Base-by-base conservation (phyloP, 1,284 basidiomycete genomes). In the Leucoagaricus sp. region DNA sequence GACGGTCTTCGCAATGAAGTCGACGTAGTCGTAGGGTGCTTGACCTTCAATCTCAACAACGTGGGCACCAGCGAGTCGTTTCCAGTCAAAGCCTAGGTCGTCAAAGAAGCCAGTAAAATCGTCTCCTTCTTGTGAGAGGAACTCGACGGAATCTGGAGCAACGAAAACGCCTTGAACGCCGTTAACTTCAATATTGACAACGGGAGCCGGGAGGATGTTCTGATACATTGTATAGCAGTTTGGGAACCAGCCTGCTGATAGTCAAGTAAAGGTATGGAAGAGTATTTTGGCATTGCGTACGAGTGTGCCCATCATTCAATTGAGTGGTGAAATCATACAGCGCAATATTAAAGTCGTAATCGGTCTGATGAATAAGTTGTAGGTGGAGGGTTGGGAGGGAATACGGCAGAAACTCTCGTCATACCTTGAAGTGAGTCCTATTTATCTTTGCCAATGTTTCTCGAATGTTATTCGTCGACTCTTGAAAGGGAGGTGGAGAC, bases 291-390 rank as follows among this genome's bases (percentile, higher is more conserved):
- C 8, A 4, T 4, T 13, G 19, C 77, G 49, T 60, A 84, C 84
- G 75, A 10, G 85, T 87, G 63, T 86, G 85, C 4, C 85, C 85
- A 63, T 87, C 84, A 61, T 87, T 86, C 42, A 87, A 64, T 57
- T 77, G 77, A 19, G 75, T 84, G 0, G 77, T 80, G 62, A 85
- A 81, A 58, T 82, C 72, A 60, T 79, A 86, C 9, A 87, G 59
- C 41, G 79, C 84, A 49, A 72, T 73, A 63, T 82, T 86, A 70
- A 87, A 86, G 63, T 86, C 83, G 58, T 83, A 86, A 61, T 86
- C 81, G 2, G 80, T 82, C 79, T 83, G 34, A 23, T 41, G n/a
- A 49, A 28, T 41, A 45, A 45, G 19, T 28, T 12, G 28, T 42
- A 15, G 61, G 15, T 31, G 4, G 19, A 29, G 3, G 19, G 34